phyloP scores from a whole-genome alignment of 2,329 filamentous ascomycete genomes.

The Teratosphaeriaceae sp. region DNA sequence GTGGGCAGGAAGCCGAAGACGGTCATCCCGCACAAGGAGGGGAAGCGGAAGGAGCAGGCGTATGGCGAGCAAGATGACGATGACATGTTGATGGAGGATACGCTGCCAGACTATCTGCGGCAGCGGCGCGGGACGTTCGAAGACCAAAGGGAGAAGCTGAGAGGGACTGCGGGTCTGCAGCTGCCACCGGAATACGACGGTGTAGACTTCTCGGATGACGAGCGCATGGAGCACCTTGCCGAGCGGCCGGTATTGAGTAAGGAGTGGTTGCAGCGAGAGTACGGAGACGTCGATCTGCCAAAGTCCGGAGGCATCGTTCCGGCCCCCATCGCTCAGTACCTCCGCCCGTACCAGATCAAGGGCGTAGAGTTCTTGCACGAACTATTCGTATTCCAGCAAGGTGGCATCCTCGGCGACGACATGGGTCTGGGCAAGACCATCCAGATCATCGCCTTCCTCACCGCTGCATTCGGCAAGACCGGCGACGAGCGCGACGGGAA shows the following conservation, averaged over 20 bases:
- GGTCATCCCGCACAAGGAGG: constrained; percentile 9
- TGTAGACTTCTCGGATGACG: constrained; percentile 69
- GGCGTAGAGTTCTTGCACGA: constrained; percentile 82
- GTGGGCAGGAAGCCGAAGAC: constrained; percentile 26
- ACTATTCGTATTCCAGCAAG: constrained; percentile 83
- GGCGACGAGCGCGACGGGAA: constrained; percentile 80
- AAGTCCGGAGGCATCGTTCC: constrained; percentile 78
- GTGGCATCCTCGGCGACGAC: constrained; percentile 87
- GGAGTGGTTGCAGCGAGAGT: constrained; percentile 56
- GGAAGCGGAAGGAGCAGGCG: constrained; percentile 9
- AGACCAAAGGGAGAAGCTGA: constrained; percentile 46
- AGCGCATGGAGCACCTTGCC: constrained; percentile 52
- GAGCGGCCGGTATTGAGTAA: constrained; percentile 65
- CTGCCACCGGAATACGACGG: constrained; percentile 72
- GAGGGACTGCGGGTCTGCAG: constrained; percentile 60
- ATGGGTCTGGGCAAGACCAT: constrained; percentile 98
- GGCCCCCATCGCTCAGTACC: constrained; percentile 80
- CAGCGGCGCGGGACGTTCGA: constrained; percentile 66
- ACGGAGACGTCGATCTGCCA: constrained; percentile 67
- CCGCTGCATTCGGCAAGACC: constrained; percentile 88
- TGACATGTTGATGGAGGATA: constrained; percentile 50
- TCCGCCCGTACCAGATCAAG: constrained; percentile 84
- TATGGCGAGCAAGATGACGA: constrained; percentile 41
- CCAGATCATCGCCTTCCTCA: constrained; percentile 88
- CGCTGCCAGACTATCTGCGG: constrained; percentile 66